Evolutionary conservation across 768 basidiomycete species (phyloP).

Genomic region (Kwoniella dendrophila): DNA sequence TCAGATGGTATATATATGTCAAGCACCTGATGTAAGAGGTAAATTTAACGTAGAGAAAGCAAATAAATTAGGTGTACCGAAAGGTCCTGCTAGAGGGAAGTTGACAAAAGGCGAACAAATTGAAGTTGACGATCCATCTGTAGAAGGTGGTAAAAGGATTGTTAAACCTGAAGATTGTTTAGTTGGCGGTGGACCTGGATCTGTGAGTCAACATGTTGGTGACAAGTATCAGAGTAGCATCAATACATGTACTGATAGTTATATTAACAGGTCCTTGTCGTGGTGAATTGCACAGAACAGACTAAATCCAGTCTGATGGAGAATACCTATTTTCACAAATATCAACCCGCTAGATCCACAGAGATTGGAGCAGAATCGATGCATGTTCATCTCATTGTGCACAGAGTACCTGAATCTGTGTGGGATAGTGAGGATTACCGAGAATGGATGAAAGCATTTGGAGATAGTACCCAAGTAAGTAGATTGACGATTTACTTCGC

Average conservation of each 20-base stretch:
- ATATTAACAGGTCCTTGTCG: constrained; percentile 55
- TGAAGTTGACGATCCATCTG: constrained; percentile 54
- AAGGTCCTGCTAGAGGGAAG: constrained; percentile 64
- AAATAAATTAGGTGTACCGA: constrained; percentile 65
- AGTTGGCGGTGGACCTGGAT: constrained; percentile 41
- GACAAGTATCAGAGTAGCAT: too few species aligned
- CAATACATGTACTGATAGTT: neutral
- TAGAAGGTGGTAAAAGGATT: constrained; percentile 34
- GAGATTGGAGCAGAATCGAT: constrained; percentile 55
- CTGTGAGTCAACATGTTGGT: too few species aligned
- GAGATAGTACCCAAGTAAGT: constrained; percentile 65
- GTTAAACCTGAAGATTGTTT: constrained; percentile 53
- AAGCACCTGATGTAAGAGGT: constrained; percentile 60
- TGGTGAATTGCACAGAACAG: constrained; percentile 71
- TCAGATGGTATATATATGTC: constrained; percentile 52
- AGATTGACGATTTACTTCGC: neutral
- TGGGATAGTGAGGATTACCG: constrained; percentile 71
- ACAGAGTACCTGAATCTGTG: constrained; percentile 72
- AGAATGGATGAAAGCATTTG: constrained; percentile 72
- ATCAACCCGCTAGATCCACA: constrained; percentile 10
- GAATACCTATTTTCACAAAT: constrained; percentile 24
- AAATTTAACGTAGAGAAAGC: constrained; percentile 76
- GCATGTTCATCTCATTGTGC: constrained; percentile 59
- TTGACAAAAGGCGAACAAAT: constrained; percentile 70
- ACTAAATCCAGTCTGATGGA: constrained; percentile 26